Percentiles rank a stretch among this genome's conserved stretches.
These are phyloP conservation scores for Monilinia vaccinii-corymbosi DNA, from an alignment of 2,329 filamentous ascomycete species.

Conservation along the genomic window DNA sequence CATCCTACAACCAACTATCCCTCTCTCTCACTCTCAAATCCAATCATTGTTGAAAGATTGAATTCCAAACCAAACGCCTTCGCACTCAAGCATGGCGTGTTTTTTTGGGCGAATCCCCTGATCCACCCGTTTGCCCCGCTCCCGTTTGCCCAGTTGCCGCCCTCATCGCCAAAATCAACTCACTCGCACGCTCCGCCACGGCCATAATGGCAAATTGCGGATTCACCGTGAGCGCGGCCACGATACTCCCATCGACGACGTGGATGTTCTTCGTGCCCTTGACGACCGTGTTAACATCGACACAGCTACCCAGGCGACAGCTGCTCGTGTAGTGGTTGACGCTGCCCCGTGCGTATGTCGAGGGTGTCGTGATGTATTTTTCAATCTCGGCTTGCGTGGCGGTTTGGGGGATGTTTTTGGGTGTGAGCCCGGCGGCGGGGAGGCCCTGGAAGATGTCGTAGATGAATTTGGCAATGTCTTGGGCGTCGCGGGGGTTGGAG, in stretches of 20 bases:
- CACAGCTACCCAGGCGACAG: conserved; percentile 41
- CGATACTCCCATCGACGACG: conserved; percentile 42
- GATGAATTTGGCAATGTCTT: conserved; percentile 42
- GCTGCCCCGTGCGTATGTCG: conserved; percentile 38
- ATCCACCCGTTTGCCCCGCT: no score
- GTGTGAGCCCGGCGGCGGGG: conserved; percentile 34
- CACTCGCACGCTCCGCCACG: conserved; percentile 41
- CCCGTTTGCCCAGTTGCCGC: no score
- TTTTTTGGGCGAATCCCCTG: no score
- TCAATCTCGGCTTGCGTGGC: conserved; percentile 40
- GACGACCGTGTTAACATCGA: conserved; percentile 39
- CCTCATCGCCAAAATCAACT: conserved; percentile 34
- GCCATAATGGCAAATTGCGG: conserved; percentile 47
- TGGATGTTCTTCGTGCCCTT: conserved; percentile 41
- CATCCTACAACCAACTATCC: no score
- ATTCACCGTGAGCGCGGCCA: conserved; percentile 43
- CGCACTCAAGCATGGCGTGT: no score
- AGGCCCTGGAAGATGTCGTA: conserved; percentile 40
- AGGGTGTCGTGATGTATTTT: conserved; percentile 40
- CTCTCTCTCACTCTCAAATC: not conserved
- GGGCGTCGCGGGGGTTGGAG: conserved; percentile 38
- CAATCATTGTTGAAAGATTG: no score
- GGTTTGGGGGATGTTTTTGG: conserved; percentile 39
- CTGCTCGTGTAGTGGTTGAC: conserved; percentile 47
- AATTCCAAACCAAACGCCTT: no score